Evolutionary conservation across 345 rosid genomes (phyloP), one percentile per base, ranked within the genome.

Genomic region (Euphorbia lathyris): DNA sequence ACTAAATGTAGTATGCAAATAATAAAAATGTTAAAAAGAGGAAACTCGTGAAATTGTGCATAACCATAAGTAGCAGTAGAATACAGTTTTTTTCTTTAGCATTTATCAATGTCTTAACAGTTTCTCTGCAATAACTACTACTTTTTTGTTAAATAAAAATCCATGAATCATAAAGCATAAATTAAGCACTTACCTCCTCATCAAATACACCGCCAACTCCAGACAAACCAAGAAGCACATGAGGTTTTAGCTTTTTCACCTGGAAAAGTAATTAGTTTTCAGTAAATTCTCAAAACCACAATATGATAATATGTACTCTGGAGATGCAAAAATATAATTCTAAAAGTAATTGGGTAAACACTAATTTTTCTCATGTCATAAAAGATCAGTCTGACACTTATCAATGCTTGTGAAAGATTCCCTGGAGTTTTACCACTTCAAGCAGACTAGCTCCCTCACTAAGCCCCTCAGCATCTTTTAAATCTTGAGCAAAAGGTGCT

Each of bases 181-280:
- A 42, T 45, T 19, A 61, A 61, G 11, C 47, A 50, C 38, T 74
- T 68, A 95, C 99, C 91, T 90, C 96, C 81, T 85, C 96, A 55
- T 63, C 57, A 85, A 95, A 95, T 85, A 92, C 69, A 30, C 99
- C 98, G 65, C 97, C 97, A 75, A 95, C 99, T 80, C 99, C 98
- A 78, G 99, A 95, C 79, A 95, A 82, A 80, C 99, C 99, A 79
- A 95, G 96, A 78, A 95, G 96, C 79, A 90, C 99, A 77, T 88
- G 89, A 20, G 99, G 99, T 80, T 80, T 92, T 74, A 88, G 83
- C 81, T 75, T 86, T 80, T 80, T 95, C 67, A 95, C 93, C 99
- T 95, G 90, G 90, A 77, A 78, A 16, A 78, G 29, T 38, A 22
- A 63, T 29, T 61, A 65, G 52, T 23, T 47, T 59, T 71, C 74